These are phyloP conservation scores for Lecanicillium sp. DNA, from an alignment of 2,329 filamentous ascomycete genomes.

Conservation along the genomic window DNA sequence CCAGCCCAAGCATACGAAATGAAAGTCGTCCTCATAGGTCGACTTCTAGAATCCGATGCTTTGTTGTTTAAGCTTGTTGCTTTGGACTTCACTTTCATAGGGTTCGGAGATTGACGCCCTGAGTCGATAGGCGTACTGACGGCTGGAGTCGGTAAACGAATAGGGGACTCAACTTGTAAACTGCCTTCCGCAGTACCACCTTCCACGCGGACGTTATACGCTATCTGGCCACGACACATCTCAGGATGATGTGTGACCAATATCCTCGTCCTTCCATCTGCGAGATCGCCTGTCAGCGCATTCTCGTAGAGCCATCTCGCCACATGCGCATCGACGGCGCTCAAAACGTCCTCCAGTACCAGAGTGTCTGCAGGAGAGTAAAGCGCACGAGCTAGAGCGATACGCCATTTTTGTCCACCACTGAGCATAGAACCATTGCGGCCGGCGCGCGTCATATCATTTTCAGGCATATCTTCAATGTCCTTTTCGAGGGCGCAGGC, in stretches of 20 bases:
- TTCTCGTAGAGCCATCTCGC: conserved; percentile 8
- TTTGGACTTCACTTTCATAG: not conserved
- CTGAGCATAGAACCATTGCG: conserved; percentile 70
- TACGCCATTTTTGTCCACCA: conserved; percentile 67
- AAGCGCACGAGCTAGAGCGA: conserved; percentile 64
- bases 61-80: not conserved
- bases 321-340: conserved; percentile 60
- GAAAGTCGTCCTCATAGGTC: not conserved
- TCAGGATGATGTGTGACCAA: conserved; percentile 10
- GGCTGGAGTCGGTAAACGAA: not conserved
- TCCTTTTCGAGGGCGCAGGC: conserved; percentile 64
- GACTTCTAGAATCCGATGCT: not conserved
- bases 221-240: conserved; percentile 3
- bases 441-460: conserved; percentile 65
- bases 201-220: conserved; percentile 5
- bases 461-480: conserved; percentile 60
- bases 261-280: conserved; percentile 9
- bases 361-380: conserved; percentile 64
- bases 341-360: conserved; percentile 69
- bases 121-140: not conserved
- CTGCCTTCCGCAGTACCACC: conserved; percentile 3
- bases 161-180: no score
- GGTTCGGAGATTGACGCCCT: not conserved
- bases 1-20: conserved; percentile 2
- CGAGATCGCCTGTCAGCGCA: conserved; percentile 6